Evolutionary conservation across 1,139 yeast species (phyloP).

Genomic region (Debaryomyces psychrophilus): DNA sequence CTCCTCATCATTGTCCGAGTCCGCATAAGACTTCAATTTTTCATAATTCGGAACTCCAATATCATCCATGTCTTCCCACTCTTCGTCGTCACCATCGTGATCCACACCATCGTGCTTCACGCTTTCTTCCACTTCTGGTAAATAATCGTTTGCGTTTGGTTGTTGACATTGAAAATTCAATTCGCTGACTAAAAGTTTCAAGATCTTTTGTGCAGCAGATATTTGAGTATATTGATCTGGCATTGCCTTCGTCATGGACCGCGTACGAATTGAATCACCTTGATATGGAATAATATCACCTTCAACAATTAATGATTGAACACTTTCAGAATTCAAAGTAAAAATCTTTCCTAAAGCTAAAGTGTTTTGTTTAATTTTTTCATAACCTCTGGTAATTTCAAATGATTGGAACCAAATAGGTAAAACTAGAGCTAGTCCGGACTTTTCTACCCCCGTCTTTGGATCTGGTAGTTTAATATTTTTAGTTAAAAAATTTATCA

Average conservation of each 20-base stretch:
- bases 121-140: conserved; percentile 32
- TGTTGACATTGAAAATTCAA: conserved; percentile 60
- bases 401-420: conserved; percentile 84
- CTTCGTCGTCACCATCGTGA: conserved; percentile 58
- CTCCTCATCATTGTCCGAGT: conserved; percentile 44
- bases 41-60: conserved; percentile 63
- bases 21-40: conserved; percentile 56
- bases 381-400: conserved; percentile 79
- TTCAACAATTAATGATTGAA: conserved; percentile 60
- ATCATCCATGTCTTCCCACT: conserved; percentile 83
- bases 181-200: conserved; percentile 72
- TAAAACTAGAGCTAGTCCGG: conserved; percentile 29
- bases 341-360: conserved; percentile 67
- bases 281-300: conserved; percentile 76
- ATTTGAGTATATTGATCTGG: conserved; percentile 66
- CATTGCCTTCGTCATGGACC: conserved; percentile 78
- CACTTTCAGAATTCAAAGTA: conserved; percentile 56
- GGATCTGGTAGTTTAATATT: conserved; percentile 40
- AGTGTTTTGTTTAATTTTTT: conserved; percentile 70
- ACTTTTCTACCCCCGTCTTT: conserved; percentile 23
- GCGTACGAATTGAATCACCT: conserved; percentile 68
- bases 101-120: conserved; percentile 48
- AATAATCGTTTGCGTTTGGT: conserved; percentile 43
- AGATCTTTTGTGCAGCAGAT: conserved; percentile 70
- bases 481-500: conserved; percentile 58